Evolutionary conservation across 768 basidiomycete genomes (phyloP), one percentile per base, ranked within the genome.

Genomic region (Galerina sulciceps): DNA sequence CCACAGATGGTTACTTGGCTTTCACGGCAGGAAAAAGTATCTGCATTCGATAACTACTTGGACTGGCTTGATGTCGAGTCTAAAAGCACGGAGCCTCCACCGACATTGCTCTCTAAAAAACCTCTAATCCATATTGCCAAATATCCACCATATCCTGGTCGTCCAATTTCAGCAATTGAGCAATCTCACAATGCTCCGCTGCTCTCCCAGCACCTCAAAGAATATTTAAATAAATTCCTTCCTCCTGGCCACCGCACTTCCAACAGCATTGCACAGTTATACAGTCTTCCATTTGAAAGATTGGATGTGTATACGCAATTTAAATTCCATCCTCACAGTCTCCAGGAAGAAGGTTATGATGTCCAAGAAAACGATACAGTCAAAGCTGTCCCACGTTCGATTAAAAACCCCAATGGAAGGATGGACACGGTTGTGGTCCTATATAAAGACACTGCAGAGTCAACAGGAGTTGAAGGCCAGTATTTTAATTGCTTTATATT

Each of bases 1-100:
- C 59, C 64, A 5, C 79, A 79, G 50, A 81, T 81, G 79, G 70
- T 69, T 0, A 34, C 10, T 2, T 77, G 74, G 73, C 64, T 81
- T 0, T 61, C 65, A 1, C 64, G 71, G 2, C 71, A 72, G 31
- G 79, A 79, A 46, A 72, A 75, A 6, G 61, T 76, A 13, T 52
- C 47, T 6, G 23, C 26, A 10, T 49, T 49, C 10, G 26, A 49
- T 14, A 22, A 31, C n/a, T 17, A 36, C 4, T 22, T 35, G 47
- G 43, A 17, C 10, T 31, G 13, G 35, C 8, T 3, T 6, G 26
- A 47, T 22, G 2, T 9, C 14, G 20, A 14, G 26, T 26, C 26
- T 26, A 1, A 49, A 34, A 31, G 6, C 31, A 15, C 10, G 1
- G 11, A 17, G 14, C 15, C 4, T 23, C 18, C 40, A 2, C 38